A percentile compares a stretch with the other conserved stretches of the same genome.
phyloP scores from a whole-genome alignment of 495 filamentous ascomycete genomes.

The Durotheca rogersii region DNA sequence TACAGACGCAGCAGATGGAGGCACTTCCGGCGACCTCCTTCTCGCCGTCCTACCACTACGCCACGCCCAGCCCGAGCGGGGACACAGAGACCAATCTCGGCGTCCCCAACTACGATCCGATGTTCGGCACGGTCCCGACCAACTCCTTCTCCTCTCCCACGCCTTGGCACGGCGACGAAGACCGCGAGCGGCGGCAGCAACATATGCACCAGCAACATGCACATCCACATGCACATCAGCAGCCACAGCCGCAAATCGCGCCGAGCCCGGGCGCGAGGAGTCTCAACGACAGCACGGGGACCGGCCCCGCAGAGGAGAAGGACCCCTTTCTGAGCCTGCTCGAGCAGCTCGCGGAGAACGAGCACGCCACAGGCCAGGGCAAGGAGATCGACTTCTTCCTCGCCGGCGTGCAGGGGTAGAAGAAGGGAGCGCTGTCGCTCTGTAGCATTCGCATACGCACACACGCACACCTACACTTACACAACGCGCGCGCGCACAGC shows the following conservation, averaged over 20 bases:
- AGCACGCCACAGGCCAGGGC: conserved; percentile 54
- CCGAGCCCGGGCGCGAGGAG: conserved; percentile 45
- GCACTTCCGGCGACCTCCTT: conserved; percentile 37
- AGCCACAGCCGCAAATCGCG: neutral
- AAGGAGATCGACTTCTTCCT: conserved; percentile 75
- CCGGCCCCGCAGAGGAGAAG: conserved; percentile 56
- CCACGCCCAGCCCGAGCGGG: conserved; percentile 26
- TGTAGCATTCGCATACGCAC: neutral
- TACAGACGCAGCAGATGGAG: conserved; percentile 26
- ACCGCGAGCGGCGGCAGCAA: conserved; percentile 21
- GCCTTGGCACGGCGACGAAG: conserved; percentile 44
- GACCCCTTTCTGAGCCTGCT: conserved; percentile 78
- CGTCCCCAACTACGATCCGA: conserved; percentile 51
- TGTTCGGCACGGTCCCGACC: conserved; percentile 53
- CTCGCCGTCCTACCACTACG: conserved; percentile 45
- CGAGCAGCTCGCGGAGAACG: conserved; percentile 79
- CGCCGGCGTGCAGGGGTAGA: conserved; percentile 39
- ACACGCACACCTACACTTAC: neutral
- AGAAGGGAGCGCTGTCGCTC: no score
- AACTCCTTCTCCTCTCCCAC: conserved; percentile 49
- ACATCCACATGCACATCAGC: no score
- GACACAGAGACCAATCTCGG: conserved; percentile 27
- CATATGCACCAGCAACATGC: no score
- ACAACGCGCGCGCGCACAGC: neutral
- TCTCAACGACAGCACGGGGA: conserved; percentile 41